These are phyloP conservation scores for Argentina anserina DNA, from an alignment of 306 rosid genomes.

Conservation along the genomic window DNA sequence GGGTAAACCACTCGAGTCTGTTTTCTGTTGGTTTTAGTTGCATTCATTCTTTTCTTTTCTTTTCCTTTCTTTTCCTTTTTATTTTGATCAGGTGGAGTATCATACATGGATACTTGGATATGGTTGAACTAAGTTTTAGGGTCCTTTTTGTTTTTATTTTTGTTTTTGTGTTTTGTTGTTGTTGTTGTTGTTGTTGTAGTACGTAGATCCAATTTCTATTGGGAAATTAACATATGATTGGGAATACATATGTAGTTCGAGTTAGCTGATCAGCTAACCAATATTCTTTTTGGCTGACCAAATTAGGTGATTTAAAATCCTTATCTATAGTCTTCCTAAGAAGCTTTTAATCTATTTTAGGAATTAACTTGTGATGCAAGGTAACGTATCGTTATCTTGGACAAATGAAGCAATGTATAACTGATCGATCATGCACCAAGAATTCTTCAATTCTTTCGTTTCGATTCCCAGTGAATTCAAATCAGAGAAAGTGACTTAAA, in stretches of 20 bases:
- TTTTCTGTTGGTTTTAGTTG: conserved; percentile 18
- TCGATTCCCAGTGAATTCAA: background rate
- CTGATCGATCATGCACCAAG: background rate
- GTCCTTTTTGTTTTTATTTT: background rate
- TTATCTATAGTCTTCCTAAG: background rate
- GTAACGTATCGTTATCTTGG: no score
- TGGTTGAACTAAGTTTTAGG: background rate
- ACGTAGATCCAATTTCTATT: no score
- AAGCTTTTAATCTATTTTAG: background rate
- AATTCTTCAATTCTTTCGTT: background rate
- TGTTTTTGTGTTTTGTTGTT: no score
- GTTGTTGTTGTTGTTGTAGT: no score
- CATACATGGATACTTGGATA: background rate
- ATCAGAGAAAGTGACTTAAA: background rate
- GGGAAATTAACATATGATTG: no score
- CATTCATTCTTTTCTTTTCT: conserved; percentile 17
- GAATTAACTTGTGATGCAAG: conserved; percentile 5
- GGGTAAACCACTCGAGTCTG: conserved; percentile 45
- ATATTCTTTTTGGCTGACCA: conserved; percentile 38
- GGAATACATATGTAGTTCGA: background rate
- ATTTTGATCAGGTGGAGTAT: background rate
- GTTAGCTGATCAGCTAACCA: conserved; percentile 30
- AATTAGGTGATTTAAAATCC: conserved; percentile 18
- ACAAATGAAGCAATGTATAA: background rate
- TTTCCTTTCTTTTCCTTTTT: background rate